A percentile compares a stretch with the other conserved stretches of the same genome.
Conservation (phyloP, 176 grass and related monocot species). For the Pontederia paniculata region DNA sequence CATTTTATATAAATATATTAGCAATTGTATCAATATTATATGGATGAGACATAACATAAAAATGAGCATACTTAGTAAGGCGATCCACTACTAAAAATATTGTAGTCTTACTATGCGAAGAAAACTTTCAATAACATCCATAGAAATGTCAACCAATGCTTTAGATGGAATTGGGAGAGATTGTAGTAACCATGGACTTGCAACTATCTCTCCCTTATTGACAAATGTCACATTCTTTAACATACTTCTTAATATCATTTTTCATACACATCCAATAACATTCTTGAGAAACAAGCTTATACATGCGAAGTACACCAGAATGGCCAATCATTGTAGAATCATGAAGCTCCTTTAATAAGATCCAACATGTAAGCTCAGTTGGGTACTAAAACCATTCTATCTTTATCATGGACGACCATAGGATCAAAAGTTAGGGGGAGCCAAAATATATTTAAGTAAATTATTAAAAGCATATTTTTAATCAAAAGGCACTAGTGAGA, state of each 20-base stretch:
- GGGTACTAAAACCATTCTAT: not conserved
- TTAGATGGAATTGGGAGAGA: not conserved
- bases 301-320: not conserved
- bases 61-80: not conserved
- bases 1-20: not conserved
- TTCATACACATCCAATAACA: not conserved
- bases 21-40: not conserved
- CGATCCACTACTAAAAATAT: not conserved
- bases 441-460: too few relatives aligned
- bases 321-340: not conserved
- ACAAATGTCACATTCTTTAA: not conserved
- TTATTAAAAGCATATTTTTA: too few relatives aligned
- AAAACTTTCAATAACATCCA: not conserved
- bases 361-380: not conserved
- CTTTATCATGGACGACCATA: too few relatives aligned
- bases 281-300: not conserved
- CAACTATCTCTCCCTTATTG: not conserved
- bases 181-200: not conserved
- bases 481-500: too few relatives aligned
- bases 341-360: not conserved
- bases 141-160: not conserved
- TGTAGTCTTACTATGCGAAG: not conserved
- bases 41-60: not conserved
- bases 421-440: too few relatives aligned
- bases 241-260: not conserved